Conservation (phyloP, 208 protist genomes). For the Histomonas meleagridis region DNA sequence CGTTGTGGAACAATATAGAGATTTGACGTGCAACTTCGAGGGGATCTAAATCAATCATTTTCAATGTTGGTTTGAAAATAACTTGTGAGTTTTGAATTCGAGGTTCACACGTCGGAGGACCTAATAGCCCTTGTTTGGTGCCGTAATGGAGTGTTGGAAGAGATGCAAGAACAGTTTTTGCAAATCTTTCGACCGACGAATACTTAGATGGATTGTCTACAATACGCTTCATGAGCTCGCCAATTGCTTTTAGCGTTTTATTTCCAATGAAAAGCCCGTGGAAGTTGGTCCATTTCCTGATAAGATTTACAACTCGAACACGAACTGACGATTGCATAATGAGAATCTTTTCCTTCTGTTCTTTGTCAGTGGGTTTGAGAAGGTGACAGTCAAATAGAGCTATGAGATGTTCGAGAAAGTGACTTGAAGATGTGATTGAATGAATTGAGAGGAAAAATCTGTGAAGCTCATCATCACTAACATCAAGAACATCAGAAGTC, state of each 20-base stretch:
- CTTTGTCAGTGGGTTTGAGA: not conserved
- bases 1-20: not conserved
- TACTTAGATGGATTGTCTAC: not conserved
- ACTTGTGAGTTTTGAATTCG: not conserved
- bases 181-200: not conserved
- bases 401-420: not conserved
- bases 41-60: not conserved
- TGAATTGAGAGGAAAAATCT: not conserved
- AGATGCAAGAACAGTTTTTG: not conserved
- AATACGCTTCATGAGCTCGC: not conserved
- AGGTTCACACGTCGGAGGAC: too few relatives aligned
- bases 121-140: not conserved
- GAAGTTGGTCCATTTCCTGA: not conserved
- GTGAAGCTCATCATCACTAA: not conserved
- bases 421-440: constrained; percentile 5
- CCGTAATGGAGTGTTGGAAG: not conserved
- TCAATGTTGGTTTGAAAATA: constrained; percentile 16
- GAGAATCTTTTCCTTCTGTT: not conserved
- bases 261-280: not conserved
- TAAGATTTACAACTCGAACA: not conserved
- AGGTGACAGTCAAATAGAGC: not conserved
- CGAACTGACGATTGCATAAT: not conserved
- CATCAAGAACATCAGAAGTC: not conserved
- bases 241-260: not conserved
- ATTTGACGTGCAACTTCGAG: not conserved